Evolutionary conservation across 83 land plant genomes (phyloP), one percentile per base, ranked within the genome.

Genomic region (Picea engelmannii): DNA sequence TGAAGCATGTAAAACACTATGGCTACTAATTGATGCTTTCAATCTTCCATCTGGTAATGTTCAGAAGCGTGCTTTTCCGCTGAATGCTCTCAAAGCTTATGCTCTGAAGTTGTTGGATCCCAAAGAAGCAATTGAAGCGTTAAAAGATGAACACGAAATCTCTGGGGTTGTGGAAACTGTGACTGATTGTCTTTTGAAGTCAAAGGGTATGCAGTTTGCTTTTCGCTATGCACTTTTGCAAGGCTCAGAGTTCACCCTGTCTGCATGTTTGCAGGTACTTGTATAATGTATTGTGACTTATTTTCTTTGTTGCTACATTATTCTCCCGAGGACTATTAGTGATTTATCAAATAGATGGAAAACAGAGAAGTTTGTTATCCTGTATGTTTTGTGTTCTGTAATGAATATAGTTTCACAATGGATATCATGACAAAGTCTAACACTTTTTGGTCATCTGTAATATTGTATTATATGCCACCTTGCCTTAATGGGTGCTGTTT

Each of bases 1-100:
- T 81, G 99, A 97, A 87, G 91, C 97, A 78, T 94, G 95, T 83
- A 92, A 90, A 83, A 97, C 92, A 25, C 79, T 95, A 5, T 97
- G 99, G 98, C 91, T 86, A 62, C 80, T 97, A 10, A 84, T 92
- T 11, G 89, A 91, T 82, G 92, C 94, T 63, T 52, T 89, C 40
- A 92, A 88, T 83, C 80, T 84, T 65, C 79, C 85, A 55, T 86
- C 85, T n/a, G 75, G 80, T n/a, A 95, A 87, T 82, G 90, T 83
- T 52, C 83, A 79, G 42, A 79, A 78, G 8, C 84, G 65, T 65
- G 69, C 78, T 15, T 94, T 97, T 81, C 99, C 99, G 10, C 83
- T 95, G 27, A 70, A 87, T 35, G 81, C 81, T 68, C 61, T 84
- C 59, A 84, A 81, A 70, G 89, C 86, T 55, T 87, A 83, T 71